Percentiles rank a stretch among this genome's conserved stretches.
Evolutionary conservation across 352 stramenopile species (phyloP).

Genomic region (Globisporangium irregulare): DNA sequence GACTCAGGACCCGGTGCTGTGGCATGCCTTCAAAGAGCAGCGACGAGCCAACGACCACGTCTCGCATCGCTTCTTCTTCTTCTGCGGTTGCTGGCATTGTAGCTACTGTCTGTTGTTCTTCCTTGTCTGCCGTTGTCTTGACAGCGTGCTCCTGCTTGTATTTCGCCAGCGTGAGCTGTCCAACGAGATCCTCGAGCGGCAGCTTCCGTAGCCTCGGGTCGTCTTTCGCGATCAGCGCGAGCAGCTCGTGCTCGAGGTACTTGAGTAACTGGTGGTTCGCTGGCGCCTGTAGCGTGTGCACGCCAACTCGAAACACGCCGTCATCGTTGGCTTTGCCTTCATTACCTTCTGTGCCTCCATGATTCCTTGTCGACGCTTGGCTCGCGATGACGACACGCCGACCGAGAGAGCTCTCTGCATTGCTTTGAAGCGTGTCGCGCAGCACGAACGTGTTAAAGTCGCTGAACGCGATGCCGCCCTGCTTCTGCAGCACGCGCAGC

Average conservation of each 20-base stretch:
- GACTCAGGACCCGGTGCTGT: conserved; percentile 13
- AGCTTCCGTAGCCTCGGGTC: conserved; percentile 25
- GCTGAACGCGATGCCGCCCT: conserved; percentile 37
- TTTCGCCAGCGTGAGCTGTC: conserved; percentile 26
- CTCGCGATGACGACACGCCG: conserved; percentile 19
- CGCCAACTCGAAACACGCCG: conserved; percentile 20
- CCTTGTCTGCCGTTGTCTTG: neutral
- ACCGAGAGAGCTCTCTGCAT: neutral
- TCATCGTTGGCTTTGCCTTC: neutral
- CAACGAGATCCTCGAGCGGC: conserved; percentile 28
- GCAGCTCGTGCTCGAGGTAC: conserved; percentile 27
- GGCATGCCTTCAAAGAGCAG: conserved; percentile 24
- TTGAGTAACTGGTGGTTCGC: conserved; percentile 26
- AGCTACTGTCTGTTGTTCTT: neutral
- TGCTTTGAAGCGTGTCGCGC: conserved; percentile 10
- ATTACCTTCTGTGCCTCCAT: neutral
- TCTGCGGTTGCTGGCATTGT: neutral
- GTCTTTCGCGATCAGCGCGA: conserved; percentile 22
- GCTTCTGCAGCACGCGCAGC: conserved; percentile 31
- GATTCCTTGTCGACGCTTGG: conserved; percentile 7
- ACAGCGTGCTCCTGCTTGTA: conserved; percentile 14
- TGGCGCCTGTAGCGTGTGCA: conserved; percentile 34
- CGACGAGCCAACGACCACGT: conserved; percentile 19
- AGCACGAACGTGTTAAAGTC: conserved; percentile 50
- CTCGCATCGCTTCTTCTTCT: neutral